Evolutionary conservation across 352 stramenopile species (phyloP).

Genomic region (Discostella stelligera): DNA sequence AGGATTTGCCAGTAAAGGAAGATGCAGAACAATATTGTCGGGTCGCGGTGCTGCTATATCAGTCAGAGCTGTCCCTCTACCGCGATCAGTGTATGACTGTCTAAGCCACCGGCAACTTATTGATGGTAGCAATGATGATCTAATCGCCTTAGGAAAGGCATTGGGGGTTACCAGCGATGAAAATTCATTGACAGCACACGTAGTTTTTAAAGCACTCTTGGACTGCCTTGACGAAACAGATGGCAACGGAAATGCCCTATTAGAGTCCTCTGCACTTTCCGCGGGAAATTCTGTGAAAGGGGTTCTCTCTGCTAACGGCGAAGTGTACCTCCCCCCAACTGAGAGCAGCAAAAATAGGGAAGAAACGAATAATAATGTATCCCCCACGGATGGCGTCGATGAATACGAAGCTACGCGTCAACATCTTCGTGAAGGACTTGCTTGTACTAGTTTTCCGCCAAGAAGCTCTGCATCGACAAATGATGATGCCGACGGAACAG

Average conservation of each 20-base stretch:
- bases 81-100: constrained; percentile 50
- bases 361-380: not conserved
- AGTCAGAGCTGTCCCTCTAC: constrained; percentile 66
- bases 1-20: constrained; percentile 52
- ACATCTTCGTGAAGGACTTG: constrained; percentile 28
- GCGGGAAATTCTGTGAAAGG: constrained; percentile 43
- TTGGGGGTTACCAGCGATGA: constrained; percentile 47
- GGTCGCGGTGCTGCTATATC: constrained; percentile 67
- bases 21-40: constrained; percentile 63
- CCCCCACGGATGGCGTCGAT: constrained; percentile 10
- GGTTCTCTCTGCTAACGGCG: constrained; percentile 48
- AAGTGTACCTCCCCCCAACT: constrained; percentile 52
- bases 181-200: constrained; percentile 23
- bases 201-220: constrained; percentile 51
- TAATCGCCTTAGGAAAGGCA: constrained; percentile 63
- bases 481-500: constrained; percentile 38
- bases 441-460: not conserved
- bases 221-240: constrained; percentile 46
- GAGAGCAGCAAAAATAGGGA: constrained; percentile 22
- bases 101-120: constrained; percentile 53
- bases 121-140: constrained; percentile 54
- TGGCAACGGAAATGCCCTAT: constrained; percentile 55
- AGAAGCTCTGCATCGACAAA: constrained; percentile 1
- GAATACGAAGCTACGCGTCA: constrained; percentile 31
- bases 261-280: constrained; percentile 41